Evolutionary conservation across 768 basidiomycete genomes (phyloP).

Genomic region (Agaricus sinodeliciosus): DNA sequence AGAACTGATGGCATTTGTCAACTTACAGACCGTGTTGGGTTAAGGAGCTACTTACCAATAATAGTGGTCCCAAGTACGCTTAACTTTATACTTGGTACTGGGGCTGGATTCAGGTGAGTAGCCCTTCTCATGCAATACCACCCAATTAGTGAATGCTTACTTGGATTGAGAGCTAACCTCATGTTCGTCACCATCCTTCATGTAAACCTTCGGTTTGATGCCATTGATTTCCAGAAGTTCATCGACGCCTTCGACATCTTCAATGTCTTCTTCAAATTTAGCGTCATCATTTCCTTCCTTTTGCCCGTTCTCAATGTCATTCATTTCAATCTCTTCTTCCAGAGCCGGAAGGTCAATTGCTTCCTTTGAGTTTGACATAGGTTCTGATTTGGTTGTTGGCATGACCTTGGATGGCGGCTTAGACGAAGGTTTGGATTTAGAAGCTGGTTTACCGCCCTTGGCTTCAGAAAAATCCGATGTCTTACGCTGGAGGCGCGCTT

Average conservation of each 20-base stretch:
- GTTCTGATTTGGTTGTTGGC: constrained; percentile 10
- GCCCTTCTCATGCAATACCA: background rate
- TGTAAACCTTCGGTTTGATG: constrained; percentile 29
- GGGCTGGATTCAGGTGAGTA: constrained; percentile 11
- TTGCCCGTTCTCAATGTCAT: background rate
- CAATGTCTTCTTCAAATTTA: constrained; percentile 9
- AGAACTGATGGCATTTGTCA: constrained; percentile 14
- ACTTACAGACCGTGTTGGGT: background rate
- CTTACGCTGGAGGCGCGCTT: constrained; percentile 2
- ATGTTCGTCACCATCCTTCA: constrained; percentile 22
- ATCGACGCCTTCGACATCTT: constrained; percentile 13
- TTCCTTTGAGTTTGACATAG: background rate
- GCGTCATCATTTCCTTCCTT: background rate
- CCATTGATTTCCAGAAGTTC: constrained; percentile 34
- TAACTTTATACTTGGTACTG: constrained; percentile 23
- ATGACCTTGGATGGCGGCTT: constrained; percentile 10
- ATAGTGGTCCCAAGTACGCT: constrained; percentile 35
- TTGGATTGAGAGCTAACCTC: constrained; percentile 21
- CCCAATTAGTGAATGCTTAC: background rate
- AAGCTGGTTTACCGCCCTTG: background rate
- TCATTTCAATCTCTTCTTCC: background rate
- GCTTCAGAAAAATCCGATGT: background rate
- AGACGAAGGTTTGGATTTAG: constrained; percentile 11
- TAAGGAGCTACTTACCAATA: constrained; percentile 22
- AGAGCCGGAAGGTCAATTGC: background rate